Conservation (phyloP, 805 yeast species). For the Saccharomycopsis fodiens region DNA sequence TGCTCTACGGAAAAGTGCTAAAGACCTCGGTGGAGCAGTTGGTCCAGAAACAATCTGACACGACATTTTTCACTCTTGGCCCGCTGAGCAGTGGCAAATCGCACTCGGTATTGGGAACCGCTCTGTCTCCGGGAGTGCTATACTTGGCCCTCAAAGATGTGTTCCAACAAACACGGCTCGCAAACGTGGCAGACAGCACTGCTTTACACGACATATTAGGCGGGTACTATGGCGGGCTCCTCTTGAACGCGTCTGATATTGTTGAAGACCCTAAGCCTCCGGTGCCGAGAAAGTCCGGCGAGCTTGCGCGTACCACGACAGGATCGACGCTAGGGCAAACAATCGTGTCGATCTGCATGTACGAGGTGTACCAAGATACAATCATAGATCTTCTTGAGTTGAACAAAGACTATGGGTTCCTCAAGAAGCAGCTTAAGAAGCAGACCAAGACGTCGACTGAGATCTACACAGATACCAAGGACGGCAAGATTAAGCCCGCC, state of each 20-base stretch:
- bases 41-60: constrained; percentile 26
- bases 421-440: constrained; percentile 23
- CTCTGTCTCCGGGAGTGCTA: constrained; percentile 28
- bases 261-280: constrained; percentile 17
- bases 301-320: constrained; percentile 6
- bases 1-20: constrained; percentile 3
- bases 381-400: constrained; percentile 31
- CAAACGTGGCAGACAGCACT: not conserved
- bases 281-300: not conserved
- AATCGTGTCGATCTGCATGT: constrained; percentile 43
- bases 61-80: constrained; percentile 41
- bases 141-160: constrained; percentile 29
- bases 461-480: constrained; percentile 35
- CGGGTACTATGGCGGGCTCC: constrained; percentile 18
- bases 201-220: constrained; percentile 16
- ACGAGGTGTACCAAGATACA: constrained; percentile 44
- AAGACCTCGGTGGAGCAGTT: constrained; percentile 1
- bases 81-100: constrained; percentile 48
- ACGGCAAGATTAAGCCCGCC: constrained; percentile 37
- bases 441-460: constrained; percentile 29
- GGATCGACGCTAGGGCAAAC: constrained; percentile 2
- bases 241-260: constrained; percentile 19
- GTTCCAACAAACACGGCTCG: constrained; percentile 24
- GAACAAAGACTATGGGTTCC: constrained; percentile 14
- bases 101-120: constrained; percentile 31